phyloP scores from a whole-genome alignment of 2,329 filamentous ascomycete species.

The Tolypocladium sp. region DNA sequence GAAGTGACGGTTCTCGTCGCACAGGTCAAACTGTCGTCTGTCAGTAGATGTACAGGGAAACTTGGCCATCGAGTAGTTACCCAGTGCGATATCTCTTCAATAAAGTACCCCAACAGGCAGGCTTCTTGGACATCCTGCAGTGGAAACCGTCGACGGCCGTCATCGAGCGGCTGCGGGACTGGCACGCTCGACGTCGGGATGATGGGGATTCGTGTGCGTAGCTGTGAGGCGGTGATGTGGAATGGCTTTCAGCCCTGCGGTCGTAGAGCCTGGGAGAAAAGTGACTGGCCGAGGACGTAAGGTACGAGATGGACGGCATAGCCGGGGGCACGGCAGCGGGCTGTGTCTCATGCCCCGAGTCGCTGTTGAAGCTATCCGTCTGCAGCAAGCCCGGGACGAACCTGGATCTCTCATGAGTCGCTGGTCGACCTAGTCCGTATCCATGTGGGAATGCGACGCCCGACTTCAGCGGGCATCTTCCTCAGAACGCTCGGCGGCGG shows the following conservation, averaged over 20 bases:
- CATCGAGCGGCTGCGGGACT: background rate
- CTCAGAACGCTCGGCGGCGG: background rate
- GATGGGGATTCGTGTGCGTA: background rate
- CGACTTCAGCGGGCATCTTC: background rate
- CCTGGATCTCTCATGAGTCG: background rate
- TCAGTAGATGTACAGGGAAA: conserved; percentile 2
- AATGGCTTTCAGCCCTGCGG: background rate
- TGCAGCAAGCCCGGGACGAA: background rate
- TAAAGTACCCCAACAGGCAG: conserved; percentile 27
- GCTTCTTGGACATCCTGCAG: conserved; percentile 25
- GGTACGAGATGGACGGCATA: conserved; percentile 3
- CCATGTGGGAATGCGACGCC: background rate
- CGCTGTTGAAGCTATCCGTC: conserved; percentile 1
- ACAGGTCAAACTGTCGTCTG: conserved; percentile 24
- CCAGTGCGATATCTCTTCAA: conserved; percentile 30
- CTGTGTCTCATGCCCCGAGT: background rate
- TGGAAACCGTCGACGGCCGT: conserved; percentile 14
- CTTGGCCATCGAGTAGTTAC: conserved; percentile 10
- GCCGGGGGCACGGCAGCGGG: background rate
- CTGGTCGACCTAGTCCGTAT: background rate
- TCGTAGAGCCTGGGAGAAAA: background rate
- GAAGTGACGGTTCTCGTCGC: conserved; percentile 29
- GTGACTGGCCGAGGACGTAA: background rate
- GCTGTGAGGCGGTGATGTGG: background rate
- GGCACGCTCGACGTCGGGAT: background rate